Conservation (phyloP, 2,329 filamentous ascomycete genomes). For the Penicillium sp. region DNA sequence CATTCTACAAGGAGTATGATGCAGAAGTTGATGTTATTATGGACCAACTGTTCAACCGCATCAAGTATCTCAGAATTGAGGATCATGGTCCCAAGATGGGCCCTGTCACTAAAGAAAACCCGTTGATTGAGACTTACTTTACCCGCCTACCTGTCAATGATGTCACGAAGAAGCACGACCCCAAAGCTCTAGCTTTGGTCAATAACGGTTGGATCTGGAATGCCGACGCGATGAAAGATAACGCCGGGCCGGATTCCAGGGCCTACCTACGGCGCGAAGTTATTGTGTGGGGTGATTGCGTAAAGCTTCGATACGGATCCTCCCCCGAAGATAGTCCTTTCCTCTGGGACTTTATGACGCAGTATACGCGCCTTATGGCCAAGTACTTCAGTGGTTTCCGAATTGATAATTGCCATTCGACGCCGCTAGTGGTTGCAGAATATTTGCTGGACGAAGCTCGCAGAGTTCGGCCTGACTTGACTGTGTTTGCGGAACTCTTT, state of each 20-base stretch:
- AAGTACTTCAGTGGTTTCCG: constrained; percentile 94
- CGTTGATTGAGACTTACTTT: constrained; percentile 92
- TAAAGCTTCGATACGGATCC: constrained; percentile 87
- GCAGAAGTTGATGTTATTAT: constrained; percentile 76
- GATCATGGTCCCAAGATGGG: constrained; percentile 85
- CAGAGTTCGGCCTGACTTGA: constrained; percentile 78
- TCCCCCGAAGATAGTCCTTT: constrained; percentile 82
- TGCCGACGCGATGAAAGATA: constrained; percentile 88
- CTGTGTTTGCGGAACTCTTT: constrained; percentile 92
- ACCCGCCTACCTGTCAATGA: constrained; percentile 80
- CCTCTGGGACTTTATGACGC: constrained; percentile 93
- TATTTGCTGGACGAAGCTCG: constrained; percentile 94
- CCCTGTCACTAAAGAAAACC: constrained; percentile 70
- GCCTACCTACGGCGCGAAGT: constrained; percentile 96
- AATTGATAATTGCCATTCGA: constrained; percentile 98
- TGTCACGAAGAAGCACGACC: constrained; percentile 71
- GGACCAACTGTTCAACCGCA: constrained; percentile 87
- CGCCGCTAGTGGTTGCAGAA: constrained; percentile 88
- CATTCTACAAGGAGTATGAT: constrained; percentile 91
- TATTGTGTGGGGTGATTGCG: constrained; percentile 97
- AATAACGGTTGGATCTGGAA: constrained; percentile 99
- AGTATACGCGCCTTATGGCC: constrained; percentile 86
- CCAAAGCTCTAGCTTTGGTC: constrained; percentile 74
- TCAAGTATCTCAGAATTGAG: constrained; percentile 93
- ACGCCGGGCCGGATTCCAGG: constrained; percentile 82